Evolutionary conservation across 2,329 filamentous ascomycete species (phyloP).

Genomic region (Clonostachys sp.): DNA sequence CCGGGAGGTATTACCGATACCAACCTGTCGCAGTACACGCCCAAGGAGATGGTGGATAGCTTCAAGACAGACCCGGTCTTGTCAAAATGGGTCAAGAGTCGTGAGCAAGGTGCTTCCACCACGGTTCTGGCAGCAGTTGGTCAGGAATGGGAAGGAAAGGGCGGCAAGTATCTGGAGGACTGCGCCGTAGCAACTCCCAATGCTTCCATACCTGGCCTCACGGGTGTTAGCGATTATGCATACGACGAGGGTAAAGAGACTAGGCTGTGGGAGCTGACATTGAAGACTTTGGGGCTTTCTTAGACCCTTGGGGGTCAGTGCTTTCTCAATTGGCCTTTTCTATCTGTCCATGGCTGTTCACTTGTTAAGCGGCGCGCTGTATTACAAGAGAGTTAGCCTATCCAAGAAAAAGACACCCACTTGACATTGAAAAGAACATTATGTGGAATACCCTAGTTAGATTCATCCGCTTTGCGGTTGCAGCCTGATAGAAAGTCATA

Average conservation of each 20-base stretch:
- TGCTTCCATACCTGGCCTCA: neutral
- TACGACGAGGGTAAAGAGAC: neutral
- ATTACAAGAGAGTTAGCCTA: too few relatives aligned
- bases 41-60: neutral
- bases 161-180: slow-evolving; percentile 36
- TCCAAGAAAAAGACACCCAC: too few relatives aligned
- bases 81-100: neutral
- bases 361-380: too few relatives aligned
- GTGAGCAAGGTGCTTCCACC: slow-evolving; percentile 38
- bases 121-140: slow-evolving; percentile 32
- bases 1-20: slow-evolving; percentile 7
- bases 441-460: too few relatives aligned
- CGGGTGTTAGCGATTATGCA: neutral
- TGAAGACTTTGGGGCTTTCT: neutral
- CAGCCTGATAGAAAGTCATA: too few relatives aligned
- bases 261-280: neutral
- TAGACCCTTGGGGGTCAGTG: neutral
- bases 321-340: too few relatives aligned
- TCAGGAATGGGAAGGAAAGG: slow-evolving; percentile 32
- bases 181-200: slow-evolving; percentile 16
- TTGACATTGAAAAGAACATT: too few relatives aligned
- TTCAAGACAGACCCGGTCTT: neutral
- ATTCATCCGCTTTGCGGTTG: too few relatives aligned
- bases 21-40: slow-evolving; percentile 6
- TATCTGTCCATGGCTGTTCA: too few relatives aligned